phyloP scores from a whole-genome alignment of 2,329 filamentous ascomycete genomes.

The Pseudogymnoascus sp. region DNA sequence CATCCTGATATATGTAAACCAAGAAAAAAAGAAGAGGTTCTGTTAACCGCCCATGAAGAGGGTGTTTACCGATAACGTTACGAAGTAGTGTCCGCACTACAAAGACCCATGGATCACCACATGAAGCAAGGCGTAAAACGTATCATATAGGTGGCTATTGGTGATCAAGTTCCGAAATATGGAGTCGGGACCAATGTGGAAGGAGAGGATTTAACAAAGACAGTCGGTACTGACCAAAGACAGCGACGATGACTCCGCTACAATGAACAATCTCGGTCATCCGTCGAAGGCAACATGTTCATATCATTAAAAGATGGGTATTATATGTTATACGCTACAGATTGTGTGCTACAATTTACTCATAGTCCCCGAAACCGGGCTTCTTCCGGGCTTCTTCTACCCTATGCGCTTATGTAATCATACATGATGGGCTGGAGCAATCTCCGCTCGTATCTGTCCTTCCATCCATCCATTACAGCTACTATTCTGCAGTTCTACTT shows the following conservation, averaged over 20 bases:
- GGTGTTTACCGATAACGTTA: not conserved
- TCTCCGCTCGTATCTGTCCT: not conserved
- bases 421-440: not conserved
- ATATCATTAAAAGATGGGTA: not conserved
- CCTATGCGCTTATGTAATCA: not conserved
- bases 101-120: not conserved
- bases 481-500: not conserved
- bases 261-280: not conserved
- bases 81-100: not conserved
- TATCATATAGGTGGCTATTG: not conserved
- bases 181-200: not conserved
- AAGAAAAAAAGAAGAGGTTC: not conserved
- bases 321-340: not conserved
- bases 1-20: not conserved
- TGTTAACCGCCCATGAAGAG: not conserved
- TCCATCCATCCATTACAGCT: not conserved
- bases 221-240: not conserved
- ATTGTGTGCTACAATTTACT: not conserved
- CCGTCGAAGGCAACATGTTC: not conserved
- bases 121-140: not conserved
- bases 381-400: not conserved
- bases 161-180: not conserved
- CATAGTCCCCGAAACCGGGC: not conserved
- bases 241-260: not conserved
- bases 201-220: not conserved